These are phyloP conservation scores for Zopfia rhizophila DNA, from an alignment of 2,329 filamentous ascomycete genomes.

Conservation along the genomic window DNA sequence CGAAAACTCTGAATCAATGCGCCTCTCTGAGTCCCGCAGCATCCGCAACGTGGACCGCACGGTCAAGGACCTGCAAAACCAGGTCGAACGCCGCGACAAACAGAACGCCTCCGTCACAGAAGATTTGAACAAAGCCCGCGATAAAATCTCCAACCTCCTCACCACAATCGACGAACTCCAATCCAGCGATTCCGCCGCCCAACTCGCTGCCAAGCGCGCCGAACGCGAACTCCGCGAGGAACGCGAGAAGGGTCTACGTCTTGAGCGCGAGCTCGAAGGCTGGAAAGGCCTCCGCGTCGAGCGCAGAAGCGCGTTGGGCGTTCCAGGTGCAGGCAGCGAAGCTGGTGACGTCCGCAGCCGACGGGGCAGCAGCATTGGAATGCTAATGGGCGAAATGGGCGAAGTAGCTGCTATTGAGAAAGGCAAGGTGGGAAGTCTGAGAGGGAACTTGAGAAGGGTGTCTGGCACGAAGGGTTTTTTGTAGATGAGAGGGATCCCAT, in stretches of 20 bases:
- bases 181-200: conserved; percentile 81
- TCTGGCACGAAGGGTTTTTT: conserved; percentile 63
- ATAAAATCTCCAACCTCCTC: conserved; percentile 90
- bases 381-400: conserved; percentile 49
- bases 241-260: conserved; percentile 78
- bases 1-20: conserved; percentile 82
- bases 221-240: conserved; percentile 93
- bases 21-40: conserved; percentile 83
- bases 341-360: conserved; percentile 54
- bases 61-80: conserved; percentile 90
- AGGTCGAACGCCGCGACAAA: conserved; percentile 94
- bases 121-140: conserved; percentile 84
- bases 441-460: conserved; percentile 51
- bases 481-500: conserved; percentile 51
- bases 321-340: conserved; percentile 55
- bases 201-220: conserved; percentile 83
- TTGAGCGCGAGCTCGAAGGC: conserved; percentile 89
- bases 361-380: conserved; percentile 55
- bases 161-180: conserved; percentile 94
- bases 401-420: conserved; percentile 42
- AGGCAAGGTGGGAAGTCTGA: conserved; percentile 44
- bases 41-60: conserved; percentile 92
- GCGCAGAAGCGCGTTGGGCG: conserved; percentile 52
- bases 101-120: conserved; percentile 82
- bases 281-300: conserved; percentile 79